Base-by-base conservation (phyloP, 768 basidiomycete genomes). In the Ramaria sp. region DNA sequence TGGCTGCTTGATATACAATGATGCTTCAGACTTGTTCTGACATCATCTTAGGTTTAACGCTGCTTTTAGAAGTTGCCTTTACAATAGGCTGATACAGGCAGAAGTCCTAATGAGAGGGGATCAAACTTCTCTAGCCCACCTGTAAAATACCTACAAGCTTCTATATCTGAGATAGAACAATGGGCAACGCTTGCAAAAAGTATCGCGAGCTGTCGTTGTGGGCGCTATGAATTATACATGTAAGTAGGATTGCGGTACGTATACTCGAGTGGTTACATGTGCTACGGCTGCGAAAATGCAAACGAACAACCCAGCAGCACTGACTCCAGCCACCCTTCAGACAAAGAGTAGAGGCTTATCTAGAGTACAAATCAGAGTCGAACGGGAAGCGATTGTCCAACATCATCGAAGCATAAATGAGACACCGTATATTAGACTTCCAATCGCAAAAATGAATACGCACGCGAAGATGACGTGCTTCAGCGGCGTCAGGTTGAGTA, bases 401-500 rank as follows among this genome's bases (percentile, higher is more conserved):
- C 39, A 41, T 9, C 1, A 15, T 6, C 15, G 30, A 50, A 52
- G 28, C 12, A 41, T 57, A 20, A 56, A 50, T 2, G 59, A 54
- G 34, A 60, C 45, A 20, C 56, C 59, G 36, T 58, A 60, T 6
- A 60, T 38, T 13, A 60, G 47, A 32, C 58, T 59, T 25, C 59
- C 59, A 5, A 60, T 5, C 43, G 59, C 58, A 41, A 60, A 60
- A 10, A 56, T 52, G 15, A 52, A 48, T 20, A 60, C 55, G n/a
- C 52, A 54, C 8, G 49, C 44, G 18, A 62, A 39, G 45, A 58
- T 64, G n/a, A 66, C 65, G 48, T 51, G 62, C 56, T 71, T 71
- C 10, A 66, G 3, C n/a, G 66, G 58, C 30, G 57, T 60, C 50
- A 70, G 61, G 18, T 60, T 63, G 7, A 69, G 56, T 12, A 67